phyloP scores from a whole-genome alignment of 2,329 filamentous ascomycete species.

The Paecilomyces variotii region DNA sequence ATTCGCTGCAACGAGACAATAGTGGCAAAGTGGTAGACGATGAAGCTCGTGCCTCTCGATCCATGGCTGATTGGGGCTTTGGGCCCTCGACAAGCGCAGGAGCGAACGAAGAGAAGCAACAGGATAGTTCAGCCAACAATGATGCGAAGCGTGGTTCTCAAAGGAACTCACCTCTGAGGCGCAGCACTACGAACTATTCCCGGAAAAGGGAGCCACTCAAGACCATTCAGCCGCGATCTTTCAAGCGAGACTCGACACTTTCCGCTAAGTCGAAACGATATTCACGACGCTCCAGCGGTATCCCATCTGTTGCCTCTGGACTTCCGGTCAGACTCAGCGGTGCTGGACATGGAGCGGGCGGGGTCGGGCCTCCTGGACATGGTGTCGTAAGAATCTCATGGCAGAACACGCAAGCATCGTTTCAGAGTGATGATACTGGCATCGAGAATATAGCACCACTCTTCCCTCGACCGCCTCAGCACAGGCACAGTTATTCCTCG shows the following conservation, averaged over 20 bases:
- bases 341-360: slow-evolving; percentile 34
- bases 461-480: slow-evolving; percentile 25
- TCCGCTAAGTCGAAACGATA: slow-evolving; percentile 29
- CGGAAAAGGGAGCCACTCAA: slow-evolving; percentile 27
- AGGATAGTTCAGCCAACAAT: slow-evolving; percentile 12
- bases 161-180: slow-evolving; percentile 20
- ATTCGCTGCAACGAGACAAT: slow-evolving; percentile 14
- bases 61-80: slow-evolving; percentile 23
- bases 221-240: slow-evolving; percentile 25
- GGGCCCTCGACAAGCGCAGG: slow-evolving; percentile 15
- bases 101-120: slow-evolving; percentile 14
- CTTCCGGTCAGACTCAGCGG: slow-evolving; percentile 33
- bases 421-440: slow-evolving; percentile 27
- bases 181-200: slow-evolving; percentile 20
- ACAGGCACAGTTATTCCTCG: slow-evolving; percentile 18
- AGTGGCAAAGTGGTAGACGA: slow-evolving; percentile 11
- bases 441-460: slow-evolving; percentile 28
- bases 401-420: slow-evolving; percentile 27
- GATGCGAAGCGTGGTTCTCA: slow-evolving; percentile 22
- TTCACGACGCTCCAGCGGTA: slow-evolving; percentile 31
- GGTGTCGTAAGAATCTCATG: slow-evolving; percentile 29
- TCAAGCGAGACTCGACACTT: slow-evolving; percentile 27
- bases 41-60: slow-evolving; percentile 18
- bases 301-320: slow-evolving; percentile 28
- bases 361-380: slow-evolving; percentile 27